Conservation (phyloP, 192 early-diverging fungal genomes). For the Endogone sp. region DNA sequence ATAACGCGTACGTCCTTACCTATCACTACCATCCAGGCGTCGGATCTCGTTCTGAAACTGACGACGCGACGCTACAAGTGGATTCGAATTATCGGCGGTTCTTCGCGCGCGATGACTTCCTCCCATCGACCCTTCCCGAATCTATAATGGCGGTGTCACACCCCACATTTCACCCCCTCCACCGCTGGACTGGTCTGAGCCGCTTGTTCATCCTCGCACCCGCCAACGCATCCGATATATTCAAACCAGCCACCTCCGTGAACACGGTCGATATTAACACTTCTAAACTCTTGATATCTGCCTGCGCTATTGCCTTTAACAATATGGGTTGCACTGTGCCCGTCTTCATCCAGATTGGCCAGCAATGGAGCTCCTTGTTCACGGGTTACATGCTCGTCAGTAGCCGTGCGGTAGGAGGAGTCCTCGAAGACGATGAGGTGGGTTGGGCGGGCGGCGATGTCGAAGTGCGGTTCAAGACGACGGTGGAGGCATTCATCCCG, state of each 20-base stretch:
- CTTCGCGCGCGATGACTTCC: background rate
- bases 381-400: constrained; percentile 19
- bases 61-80: background rate
- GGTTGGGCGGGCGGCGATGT: background rate
- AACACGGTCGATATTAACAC: constrained; percentile 54
- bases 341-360: constrained; percentile 18
- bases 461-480: constrained; percentile 39
- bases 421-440: background rate
- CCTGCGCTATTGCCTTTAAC: constrained; percentile 64
- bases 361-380: constrained; percentile 8
- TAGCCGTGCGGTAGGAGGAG: constrained; percentile 4
- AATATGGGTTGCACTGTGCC: constrained; percentile 54
- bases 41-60: background rate
- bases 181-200: constrained; percentile 63
- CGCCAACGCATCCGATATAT: constrained; percentile 9
- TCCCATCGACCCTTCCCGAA: constrained; percentile 35
- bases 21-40: constrained; percentile 15
- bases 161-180: constrained; percentile 46
- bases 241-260: constrained; percentile 19
- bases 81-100: background rate
- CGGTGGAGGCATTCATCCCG: constrained; percentile 21
- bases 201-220: constrained; percentile 50
- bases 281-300: constrained; percentile 58
- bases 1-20: constrained; percentile 27
- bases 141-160: constrained; percentile 14